Evolutionary conservation across 148 eudicot species (phyloP).

Genomic region (Euryodendron excelsum): DNA sequence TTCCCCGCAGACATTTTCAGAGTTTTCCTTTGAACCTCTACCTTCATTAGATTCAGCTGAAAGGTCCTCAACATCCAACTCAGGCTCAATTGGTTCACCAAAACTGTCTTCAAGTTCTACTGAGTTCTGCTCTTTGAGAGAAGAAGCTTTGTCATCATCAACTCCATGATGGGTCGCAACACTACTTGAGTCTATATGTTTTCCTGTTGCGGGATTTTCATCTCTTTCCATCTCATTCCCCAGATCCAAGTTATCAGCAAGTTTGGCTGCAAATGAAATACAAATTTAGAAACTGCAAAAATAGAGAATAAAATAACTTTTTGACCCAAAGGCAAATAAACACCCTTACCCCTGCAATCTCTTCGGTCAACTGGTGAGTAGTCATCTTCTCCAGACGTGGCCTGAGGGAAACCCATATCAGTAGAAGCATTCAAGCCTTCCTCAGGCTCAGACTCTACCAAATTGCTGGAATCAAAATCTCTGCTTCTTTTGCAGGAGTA

Average conservation of each 20-base stretch:
- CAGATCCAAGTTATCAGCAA: neutral
- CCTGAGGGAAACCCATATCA: neutral
- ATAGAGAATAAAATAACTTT: neutral
- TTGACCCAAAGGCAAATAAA: neutral
- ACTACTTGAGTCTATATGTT: neutral
- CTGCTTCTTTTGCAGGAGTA: neutral
- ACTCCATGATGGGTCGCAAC: conserved; percentile 1
- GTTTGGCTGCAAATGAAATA: neutral
- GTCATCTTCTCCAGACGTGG: neutral
- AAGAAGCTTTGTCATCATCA: conserved; percentile 4
- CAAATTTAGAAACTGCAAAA: neutral
- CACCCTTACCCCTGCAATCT: neutral
- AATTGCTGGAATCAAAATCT: neutral
- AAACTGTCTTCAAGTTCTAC: neutral
- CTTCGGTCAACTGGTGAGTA: neutral
- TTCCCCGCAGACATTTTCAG: neutral
- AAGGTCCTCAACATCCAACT: neutral
- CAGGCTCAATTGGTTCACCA: neutral
- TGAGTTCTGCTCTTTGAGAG: neutral
- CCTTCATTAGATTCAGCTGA: neutral
- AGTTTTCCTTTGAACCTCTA: neutral
- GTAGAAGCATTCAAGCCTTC: neutral
- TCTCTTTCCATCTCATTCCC: conserved; percentile 11
- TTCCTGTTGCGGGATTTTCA: neutral
- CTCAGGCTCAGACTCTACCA: neutral